Evolutionary conservation across 805 yeast species (phyloP).

Genomic region (Yarrowia hollandica): DNA sequence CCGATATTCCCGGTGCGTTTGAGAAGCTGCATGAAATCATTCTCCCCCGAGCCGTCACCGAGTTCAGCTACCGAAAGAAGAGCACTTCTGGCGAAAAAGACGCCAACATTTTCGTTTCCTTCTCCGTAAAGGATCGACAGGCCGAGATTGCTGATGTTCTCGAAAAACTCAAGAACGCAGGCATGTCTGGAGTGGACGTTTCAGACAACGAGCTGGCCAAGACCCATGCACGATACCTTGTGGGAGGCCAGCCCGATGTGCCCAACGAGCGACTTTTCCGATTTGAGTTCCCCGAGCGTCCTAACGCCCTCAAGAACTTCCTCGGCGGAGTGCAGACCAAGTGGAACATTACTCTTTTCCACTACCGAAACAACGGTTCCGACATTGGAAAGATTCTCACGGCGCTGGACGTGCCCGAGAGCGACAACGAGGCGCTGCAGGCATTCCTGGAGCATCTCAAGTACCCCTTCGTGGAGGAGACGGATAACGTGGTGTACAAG

Average conservation of each 20-base stretch:
- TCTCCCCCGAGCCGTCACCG: constrained; percentile 89
- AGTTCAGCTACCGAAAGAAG: constrained; percentile 83
- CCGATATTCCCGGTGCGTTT: constrained; percentile 92
- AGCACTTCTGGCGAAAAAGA: constrained; percentile 40
- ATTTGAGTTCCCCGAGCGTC: constrained; percentile 96
- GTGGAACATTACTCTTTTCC: constrained; percentile 94
- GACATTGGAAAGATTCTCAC: constrained; percentile 92
- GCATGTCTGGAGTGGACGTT: constrained; percentile 77
- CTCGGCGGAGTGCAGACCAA: constrained; percentile 65
- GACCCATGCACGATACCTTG: constrained; percentile 91
- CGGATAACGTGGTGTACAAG: constrained; percentile 81
- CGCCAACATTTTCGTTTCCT: constrained; percentile 86
- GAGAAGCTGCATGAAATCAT: constrained; percentile 70
- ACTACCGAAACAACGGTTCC: constrained; percentile 94
- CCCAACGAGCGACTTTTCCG: constrained; percentile 74
- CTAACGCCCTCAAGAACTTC: constrained; percentile 87
- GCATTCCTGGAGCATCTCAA: constrained; percentile 69
- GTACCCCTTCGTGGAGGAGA: constrained; percentile 76
- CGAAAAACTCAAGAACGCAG: constrained; percentile 57
- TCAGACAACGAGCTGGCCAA: constrained; percentile 94
- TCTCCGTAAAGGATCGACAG: constrained; percentile 71
- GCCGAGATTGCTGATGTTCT: constrained; percentile 69
- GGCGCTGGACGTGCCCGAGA: constrained; percentile 81
- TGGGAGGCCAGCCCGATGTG: constrained; percentile 82
- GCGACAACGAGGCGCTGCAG: constrained; percentile 63